phyloP scores from a whole-genome alignment of 1,284 basidiomycete species.

The Cryptococcus wingfieldii region DNA sequence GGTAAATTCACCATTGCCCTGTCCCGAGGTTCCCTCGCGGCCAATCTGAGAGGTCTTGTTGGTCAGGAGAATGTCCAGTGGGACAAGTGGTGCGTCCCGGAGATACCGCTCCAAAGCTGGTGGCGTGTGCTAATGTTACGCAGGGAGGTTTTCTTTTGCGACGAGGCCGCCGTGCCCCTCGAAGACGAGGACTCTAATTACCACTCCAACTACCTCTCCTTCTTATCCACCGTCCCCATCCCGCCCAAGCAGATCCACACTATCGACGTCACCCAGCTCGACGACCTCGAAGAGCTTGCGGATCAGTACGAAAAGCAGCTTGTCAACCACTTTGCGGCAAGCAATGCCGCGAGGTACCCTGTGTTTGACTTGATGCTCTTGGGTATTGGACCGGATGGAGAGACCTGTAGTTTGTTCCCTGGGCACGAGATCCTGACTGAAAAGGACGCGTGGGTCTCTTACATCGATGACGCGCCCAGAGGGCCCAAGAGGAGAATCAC shows the following conservation, averaged over 20 bases:
- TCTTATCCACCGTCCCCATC: slow-evolving; percentile 85
- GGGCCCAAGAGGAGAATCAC: slow-evolving; percentile 87
- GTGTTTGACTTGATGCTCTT: slow-evolving; percentile 91
- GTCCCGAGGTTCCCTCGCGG: slow-evolving; percentile 89
- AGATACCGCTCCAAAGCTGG: not conserved
- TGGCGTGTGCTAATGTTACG: not conserved
- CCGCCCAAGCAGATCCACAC: slow-evolving; percentile 70
- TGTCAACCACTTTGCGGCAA: slow-evolving; percentile 82
- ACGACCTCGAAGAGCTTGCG: slow-evolving; percentile 69
- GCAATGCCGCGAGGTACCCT: slow-evolving; percentile 86
- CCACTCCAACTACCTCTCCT: slow-evolving; percentile 66
- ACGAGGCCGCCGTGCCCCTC: slow-evolving; percentile 92
- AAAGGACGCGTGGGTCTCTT: slow-evolving; percentile 89
- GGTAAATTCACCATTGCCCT: slow-evolving; percentile 90
- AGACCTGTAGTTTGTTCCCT: slow-evolving; percentile 96
- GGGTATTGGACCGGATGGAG: slow-evolving; percentile 91
- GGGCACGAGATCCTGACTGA: slow-evolving; percentile 80
- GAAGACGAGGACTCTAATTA: slow-evolving; percentile 94
- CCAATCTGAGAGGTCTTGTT: slow-evolving; percentile 74
- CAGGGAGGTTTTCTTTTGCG: slow-evolving; percentile 97
- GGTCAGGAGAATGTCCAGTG: slow-evolving; percentile 74
- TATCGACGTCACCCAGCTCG: slow-evolving; percentile 68
- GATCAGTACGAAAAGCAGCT: slow-evolving; percentile 94
- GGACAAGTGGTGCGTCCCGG: slow-evolving; percentile 71
- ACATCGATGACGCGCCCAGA: slow-evolving; percentile 89